Percentiles rank a stretch among this genome's conserved stretches.
Conservation (phyloP, 2,329 filamentous ascomycete species). For the Fusarium gaditjirri region DNA sequence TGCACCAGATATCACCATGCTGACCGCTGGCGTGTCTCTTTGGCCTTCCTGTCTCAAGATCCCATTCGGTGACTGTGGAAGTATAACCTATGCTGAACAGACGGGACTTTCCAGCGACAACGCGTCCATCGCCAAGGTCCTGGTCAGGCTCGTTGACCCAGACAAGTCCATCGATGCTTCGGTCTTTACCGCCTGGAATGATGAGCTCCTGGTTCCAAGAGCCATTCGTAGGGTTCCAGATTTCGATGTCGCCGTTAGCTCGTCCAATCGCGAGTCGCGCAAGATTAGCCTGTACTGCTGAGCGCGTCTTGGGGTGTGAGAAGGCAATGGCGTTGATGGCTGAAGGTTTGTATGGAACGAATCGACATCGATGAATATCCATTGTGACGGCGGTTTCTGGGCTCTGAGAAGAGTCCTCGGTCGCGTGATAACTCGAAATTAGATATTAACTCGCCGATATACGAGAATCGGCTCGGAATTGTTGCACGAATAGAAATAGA, state of each 20-base stretch:
- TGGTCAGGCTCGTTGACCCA: slow-evolving; percentile 91
- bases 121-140: slow-evolving; percentile 69
- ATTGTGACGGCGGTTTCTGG: slow-evolving; percentile 58
- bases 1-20: slow-evolving; percentile 96
- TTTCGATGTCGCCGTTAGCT: slow-evolving; percentile 95
- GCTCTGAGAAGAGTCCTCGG: slow-evolving; percentile 6
- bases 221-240: slow-evolving; percentile 90
- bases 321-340: slow-evolving; percentile 96
- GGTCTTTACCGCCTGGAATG: slow-evolving; percentile 82
- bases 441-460: background rate
- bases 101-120: slow-evolving; percentile 76
- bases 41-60: slow-evolving; percentile 81
- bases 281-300: slow-evolving; percentile 62
- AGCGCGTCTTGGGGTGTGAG: slow-evolving; percentile 73
- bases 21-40: slow-evolving; percentile 88
- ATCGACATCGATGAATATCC: slow-evolving; percentile 97
- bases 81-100: slow-evolving; percentile 98
- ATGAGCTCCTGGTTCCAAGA: slow-evolving; percentile 91
- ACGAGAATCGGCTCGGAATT: background rate
- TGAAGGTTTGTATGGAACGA: slow-evolving; percentile 90
- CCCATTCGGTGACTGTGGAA: slow-evolving; percentile 93
- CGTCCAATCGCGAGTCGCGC: slow-evolving; percentile 87
- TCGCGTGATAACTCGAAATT: slow-evolving; percentile 8
- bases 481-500: slow-evolving; percentile 9
- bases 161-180: slow-evolving; percentile 88